Evolutionary conservation across 2,329 filamentous ascomycete genomes (phyloP).

Genomic region (Leptographium lundbergii): DNA sequence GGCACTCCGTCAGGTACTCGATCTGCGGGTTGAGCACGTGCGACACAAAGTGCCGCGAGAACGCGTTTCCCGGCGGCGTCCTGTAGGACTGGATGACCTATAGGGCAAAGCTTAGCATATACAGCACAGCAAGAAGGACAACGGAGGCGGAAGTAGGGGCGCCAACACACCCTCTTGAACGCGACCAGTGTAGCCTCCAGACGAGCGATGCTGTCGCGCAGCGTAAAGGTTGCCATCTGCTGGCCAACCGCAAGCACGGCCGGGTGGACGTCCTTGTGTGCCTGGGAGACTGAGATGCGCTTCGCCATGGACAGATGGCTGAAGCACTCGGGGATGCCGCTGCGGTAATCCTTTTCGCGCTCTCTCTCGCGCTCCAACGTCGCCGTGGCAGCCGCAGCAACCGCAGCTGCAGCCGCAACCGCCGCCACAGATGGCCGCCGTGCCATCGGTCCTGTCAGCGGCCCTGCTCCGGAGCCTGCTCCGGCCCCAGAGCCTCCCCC

Average conservation of each 20-base stretch:
- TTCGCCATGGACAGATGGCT: conserved; percentile 65
- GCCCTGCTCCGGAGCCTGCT: neutral
- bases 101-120: neutral
- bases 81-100: conserved; percentile 88
- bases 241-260: conserved; percentile 74
- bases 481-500: neutral
- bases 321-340: conserved; percentile 59
- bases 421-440: neutral
- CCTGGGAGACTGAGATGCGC: conserved; percentile 38
- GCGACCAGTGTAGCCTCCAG: conserved; percentile 78
- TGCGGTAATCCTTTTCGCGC: conserved; percentile 43
- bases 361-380: conserved; percentile 36
- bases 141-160: neutral
- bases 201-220: conserved; percentile 81
- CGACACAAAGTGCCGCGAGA: conserved; percentile 82
- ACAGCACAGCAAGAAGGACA: neutral
- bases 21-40: conserved; percentile 92
- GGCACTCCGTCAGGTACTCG: conserved; percentile 82
- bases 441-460: neutral
- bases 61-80: conserved; percentile 70
- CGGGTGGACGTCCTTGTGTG: conserved; percentile 74
- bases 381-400: conserved; percentile 15
- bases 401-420: conserved; percentile 5
- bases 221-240: conserved; percentile 77
- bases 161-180: conserved; percentile 62